These are phyloP conservation scores for Berberis vulgaris DNA, from an alignment of 164 flowering plant species.

Conservation along the genomic window DNA sequence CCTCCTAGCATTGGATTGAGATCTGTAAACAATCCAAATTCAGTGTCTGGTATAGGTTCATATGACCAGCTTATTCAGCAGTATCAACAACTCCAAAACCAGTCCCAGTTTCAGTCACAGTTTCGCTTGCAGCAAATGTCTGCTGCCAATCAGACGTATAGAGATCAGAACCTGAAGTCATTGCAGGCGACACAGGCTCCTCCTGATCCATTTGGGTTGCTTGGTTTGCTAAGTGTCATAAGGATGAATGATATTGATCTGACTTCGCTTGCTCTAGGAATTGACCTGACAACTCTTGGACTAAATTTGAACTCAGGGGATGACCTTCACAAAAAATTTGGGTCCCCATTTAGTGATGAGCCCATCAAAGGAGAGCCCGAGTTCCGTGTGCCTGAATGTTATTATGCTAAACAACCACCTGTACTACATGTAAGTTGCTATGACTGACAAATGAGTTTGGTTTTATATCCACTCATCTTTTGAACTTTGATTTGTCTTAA, in stretches of 20 bases:
- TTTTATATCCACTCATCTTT: slow-evolving; percentile 1
- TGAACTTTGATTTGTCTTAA: neutral
- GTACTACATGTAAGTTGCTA: slow-evolving; percentile 53
- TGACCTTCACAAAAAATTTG: slow-evolving; percentile 83
- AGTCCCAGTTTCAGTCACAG: slow-evolving; percentile 75
- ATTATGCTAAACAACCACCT: slow-evolving; percentile 67
- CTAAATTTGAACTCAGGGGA: slow-evolving; percentile 81
- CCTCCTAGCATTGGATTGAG: slow-evolving; percentile 78
- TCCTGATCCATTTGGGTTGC: slow-evolving; percentile 80
- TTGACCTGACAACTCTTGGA: slow-evolving; percentile 89
- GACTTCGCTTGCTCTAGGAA: slow-evolving; percentile 85
- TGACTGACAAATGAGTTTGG: neutral
- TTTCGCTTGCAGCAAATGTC: slow-evolving; percentile 80
- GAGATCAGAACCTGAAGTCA: slow-evolving; percentile 70
- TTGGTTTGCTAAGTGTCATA: slow-evolving; percentile 77
- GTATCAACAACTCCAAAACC: slow-evolving; percentile 76
- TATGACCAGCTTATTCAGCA: slow-evolving; percentile 90
- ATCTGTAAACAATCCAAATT: slow-evolving; percentile 54
- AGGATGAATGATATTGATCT: slow-evolving; percentile 83
- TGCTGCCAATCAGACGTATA: slow-evolving; percentile 53
- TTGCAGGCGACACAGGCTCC: slow-evolving; percentile 54
- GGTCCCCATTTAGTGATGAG: slow-evolving; percentile 94
- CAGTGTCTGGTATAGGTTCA: slow-evolving; percentile 55
- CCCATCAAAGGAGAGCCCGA: slow-evolving; percentile 93
- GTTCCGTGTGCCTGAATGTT: slow-evolving; percentile 79